Evolutionary conservation across 2,329 filamentous ascomycete species (phyloP).

Genomic region (Geosmithia flava): DNA sequence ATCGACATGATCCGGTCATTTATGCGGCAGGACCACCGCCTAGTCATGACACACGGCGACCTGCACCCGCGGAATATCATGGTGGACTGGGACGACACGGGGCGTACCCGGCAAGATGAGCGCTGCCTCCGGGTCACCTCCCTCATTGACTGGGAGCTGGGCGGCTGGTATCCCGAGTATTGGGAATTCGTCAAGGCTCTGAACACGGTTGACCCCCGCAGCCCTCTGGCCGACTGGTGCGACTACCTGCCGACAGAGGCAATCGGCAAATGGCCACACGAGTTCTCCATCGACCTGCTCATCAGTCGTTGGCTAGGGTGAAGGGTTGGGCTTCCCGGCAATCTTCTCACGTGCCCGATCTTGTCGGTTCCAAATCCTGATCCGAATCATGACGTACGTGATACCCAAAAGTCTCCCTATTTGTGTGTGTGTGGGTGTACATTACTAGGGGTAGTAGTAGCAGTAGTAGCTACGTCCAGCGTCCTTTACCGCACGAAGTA

Average conservation of each 20-base stretch:
- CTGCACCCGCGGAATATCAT: conserved; percentile 4
- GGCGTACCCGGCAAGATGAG: background rate
- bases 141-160: conserved; percentile 3
- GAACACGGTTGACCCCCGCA: background rate
- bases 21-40: background rate
- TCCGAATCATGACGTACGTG: too few species aligned
- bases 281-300: conserved; percentile 1
- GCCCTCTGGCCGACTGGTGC: conserved; percentile 1
- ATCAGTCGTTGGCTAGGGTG: background rate
- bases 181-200: conserved; percentile 2
- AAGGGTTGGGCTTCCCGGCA: too few species aligned
- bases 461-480: too few species aligned
- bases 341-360: too few species aligned
- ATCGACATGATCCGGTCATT: background rate
- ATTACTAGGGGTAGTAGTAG: too few species aligned
- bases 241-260: conserved; percentile 2
- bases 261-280: background rate
- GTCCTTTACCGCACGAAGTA: too few species aligned
- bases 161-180: conserved; percentile 3
- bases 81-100: background rate
- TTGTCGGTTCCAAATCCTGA: too few species aligned
- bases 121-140: background rate
- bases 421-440: too few species aligned
- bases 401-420: too few species aligned
- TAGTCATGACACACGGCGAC: conserved; percentile 2